Evolutionary conservation across 1,139 yeast genomes (phyloP).

Genomic region (Blastobotrys malaysiensis): DNA sequence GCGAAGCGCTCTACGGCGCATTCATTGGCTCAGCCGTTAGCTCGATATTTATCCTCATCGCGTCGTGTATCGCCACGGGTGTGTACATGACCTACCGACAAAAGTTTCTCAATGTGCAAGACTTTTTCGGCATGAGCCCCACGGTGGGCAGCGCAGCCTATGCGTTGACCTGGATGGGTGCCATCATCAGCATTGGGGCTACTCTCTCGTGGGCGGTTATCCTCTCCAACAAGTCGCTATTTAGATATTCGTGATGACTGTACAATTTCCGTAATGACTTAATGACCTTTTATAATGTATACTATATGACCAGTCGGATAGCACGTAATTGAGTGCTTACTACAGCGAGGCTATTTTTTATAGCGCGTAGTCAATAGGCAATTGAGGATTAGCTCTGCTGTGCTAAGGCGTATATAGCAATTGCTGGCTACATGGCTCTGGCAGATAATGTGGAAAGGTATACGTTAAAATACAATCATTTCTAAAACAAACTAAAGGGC

Average conservation of each 20-base stretch:
- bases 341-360: too few relatives aligned
- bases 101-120: not conserved
- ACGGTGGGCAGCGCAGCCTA: not conserved
- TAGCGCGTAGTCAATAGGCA: too few relatives aligned
- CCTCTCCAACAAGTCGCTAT: not conserved
- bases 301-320: not conserved
- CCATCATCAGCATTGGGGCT: not conserved
- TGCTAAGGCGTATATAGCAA: too few relatives aligned
- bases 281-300: not conserved
- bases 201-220: not conserved
- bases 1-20: not conserved
- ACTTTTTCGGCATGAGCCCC: not conserved
- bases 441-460: too few relatives aligned
- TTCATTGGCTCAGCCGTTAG: not conserved
- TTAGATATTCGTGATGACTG: not conserved
- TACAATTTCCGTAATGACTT: not conserved
- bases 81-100: not conserved
- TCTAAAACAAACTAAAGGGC: conserved; percentile 9
- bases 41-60: not conserved
- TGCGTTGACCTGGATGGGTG: not conserved
- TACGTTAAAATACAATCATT: not conserved
- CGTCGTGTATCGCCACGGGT: not conserved
- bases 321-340: too few relatives aligned
- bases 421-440: too few relatives aligned
- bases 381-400: too few relatives aligned